phyloP scores from a whole-genome alignment of 1,284 basidiomycete genomes.

The Puccinia novopanici region DNA sequence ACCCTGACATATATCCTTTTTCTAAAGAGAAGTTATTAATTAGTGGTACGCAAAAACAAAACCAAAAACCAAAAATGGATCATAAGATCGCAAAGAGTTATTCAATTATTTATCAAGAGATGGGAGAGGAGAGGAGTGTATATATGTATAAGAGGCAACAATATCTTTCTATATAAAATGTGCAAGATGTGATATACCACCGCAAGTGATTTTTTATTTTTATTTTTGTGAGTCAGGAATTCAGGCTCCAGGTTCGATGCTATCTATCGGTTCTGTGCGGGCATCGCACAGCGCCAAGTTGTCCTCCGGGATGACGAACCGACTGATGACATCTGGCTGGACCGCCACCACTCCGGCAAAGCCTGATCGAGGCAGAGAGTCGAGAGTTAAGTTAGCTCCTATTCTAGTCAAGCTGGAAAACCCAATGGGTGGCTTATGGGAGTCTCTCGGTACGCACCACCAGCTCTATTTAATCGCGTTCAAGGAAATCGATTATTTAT shows the following conservation, averaged over 20 bases:
- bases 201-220: no score
- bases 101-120: no score
- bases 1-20: no score
- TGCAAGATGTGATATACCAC: no score
- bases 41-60: no score
- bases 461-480: not conserved
- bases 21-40: no score
- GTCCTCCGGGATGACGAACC: conserved; percentile 17
- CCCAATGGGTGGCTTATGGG: not conserved
- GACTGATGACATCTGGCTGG: conserved; percentile 26
- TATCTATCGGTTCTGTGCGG: conserved; percentile 17
- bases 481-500: not conserved
- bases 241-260: conserved; percentile 17
- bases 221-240: no score
- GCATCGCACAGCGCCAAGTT: conserved; percentile 31
- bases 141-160: no score
- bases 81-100: no score
- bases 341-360: conserved; percentile 39
- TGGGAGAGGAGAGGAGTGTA: no score
- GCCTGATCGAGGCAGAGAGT: not conserved
- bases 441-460: not conserved
- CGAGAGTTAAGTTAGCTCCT: not conserved
- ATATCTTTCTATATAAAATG: no score
- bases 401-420: not conserved
- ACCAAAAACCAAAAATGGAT: no score